A percentile compares a stretch with the other conserved stretches of the same genome.
Conservation (phyloP, 2,329 filamentous ascomycete species). For the Talaromyces sp. region DNA sequence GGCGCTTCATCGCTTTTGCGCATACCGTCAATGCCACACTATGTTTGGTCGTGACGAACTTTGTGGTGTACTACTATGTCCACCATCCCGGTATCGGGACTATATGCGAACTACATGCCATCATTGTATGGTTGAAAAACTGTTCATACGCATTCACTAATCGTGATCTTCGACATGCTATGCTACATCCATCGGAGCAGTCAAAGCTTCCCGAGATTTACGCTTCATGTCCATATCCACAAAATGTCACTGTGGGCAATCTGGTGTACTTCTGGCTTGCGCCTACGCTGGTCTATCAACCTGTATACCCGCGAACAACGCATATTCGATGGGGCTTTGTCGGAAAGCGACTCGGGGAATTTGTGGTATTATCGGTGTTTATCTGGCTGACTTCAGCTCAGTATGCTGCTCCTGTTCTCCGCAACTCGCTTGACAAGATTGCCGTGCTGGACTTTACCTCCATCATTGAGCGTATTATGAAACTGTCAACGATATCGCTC, state of each 20-base stretch:
- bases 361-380: conserved; percentile 73
- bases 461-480: conserved; percentile 86
- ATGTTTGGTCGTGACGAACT: conserved; percentile 75
- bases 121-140: conserved; percentile 95
- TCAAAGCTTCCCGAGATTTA: conserved; percentile 78
- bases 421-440: conserved; percentile 87
- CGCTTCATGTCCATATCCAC: conserved; percentile 76
- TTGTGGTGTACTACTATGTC: conserved; percentile 84
- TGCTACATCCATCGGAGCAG: conserved; percentile 70
- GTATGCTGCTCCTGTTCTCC: conserved; percentile 84
- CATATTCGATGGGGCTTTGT: conserved; percentile 86
- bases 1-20: conserved; percentile 74
- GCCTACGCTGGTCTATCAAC: conserved; percentile 93
- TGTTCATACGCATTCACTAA: conserved; percentile 97
- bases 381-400: conserved; percentile 96
- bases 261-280: conserved; percentile 97
- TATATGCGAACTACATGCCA: conserved; percentile 81
- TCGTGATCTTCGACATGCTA: conserved; percentile 86
- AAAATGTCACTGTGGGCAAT: conserved; percentile 85
- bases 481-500: conserved; percentile 89
- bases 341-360: conserved; percentile 74
- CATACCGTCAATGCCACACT: conserved; percentile 81
- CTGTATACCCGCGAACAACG: conserved; percentile 82
- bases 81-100: conserved; percentile 93
- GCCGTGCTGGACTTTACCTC: conserved; percentile 73